A percentile compares a stretch with the other conserved stretches of the same genome.
phyloP scores from a whole-genome alignment of 306 rosid species.

The Inga leiocalycina region DNA sequence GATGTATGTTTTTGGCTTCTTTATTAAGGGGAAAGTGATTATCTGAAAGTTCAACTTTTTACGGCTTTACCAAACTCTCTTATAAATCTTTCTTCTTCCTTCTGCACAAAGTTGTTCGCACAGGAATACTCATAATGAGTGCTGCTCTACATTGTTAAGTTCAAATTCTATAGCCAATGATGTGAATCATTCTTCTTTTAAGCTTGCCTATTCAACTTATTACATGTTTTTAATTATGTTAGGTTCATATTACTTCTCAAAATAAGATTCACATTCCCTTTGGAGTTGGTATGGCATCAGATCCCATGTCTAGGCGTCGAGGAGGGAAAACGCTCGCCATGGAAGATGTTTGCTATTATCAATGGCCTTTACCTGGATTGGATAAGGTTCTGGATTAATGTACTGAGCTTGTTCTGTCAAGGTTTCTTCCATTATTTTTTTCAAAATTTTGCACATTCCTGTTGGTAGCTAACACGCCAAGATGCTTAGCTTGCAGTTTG shows the following conservation, averaged over 20 bases:
- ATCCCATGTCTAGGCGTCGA: constrained; percentile 94
- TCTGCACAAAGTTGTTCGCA: constrained; percentile 8
- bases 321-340: constrained; percentile 88
- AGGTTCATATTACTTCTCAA: constrained; percentile 81
- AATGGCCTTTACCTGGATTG: constrained; percentile 93
- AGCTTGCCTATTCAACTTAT: constrained; percentile 16
- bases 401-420: constrained; percentile 13
- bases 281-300: constrained; percentile 91
- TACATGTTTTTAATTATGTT: constrained; percentile 38
- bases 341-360: constrained; percentile 94
- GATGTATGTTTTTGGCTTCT: background rate
- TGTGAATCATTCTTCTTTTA: constrained; percentile 8
- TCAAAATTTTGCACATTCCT: constrained; percentile 33
- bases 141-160: constrained; percentile 18
- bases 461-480: constrained; percentile 40
- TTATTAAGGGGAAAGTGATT: constrained; percentile 4
- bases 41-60: constrained; percentile 2
- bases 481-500: constrained; percentile 74
- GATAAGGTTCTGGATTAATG: constrained; percentile 66
- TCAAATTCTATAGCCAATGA: constrained; percentile 14
- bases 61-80: constrained; percentile 1
- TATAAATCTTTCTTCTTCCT: constrained; percentile 11
- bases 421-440: constrained; percentile 14
- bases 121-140: constrained; percentile 23
- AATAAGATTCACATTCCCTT: constrained; percentile 66